A percentile compares a stretch with the other conserved stretches of the same genome.
These are phyloP conservation scores for Deinandra increscens DNA, from an alignment of 129 eudicot species.

Conservation along the genomic window DNA sequence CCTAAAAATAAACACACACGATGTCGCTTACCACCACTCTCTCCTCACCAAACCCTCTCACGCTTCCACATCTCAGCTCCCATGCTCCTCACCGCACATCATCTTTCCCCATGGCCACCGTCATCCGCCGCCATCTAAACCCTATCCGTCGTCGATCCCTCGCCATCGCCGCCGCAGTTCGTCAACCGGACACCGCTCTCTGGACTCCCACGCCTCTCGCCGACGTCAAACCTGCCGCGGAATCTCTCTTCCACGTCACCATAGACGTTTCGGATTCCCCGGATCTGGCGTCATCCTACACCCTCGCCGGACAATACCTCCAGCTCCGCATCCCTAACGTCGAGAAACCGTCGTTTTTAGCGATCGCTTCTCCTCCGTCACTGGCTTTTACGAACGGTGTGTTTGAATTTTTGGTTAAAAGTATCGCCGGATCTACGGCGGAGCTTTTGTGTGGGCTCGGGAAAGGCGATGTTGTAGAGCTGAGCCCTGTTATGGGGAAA, in stretches of 20 bases:
- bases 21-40: constrained; percentile 37
- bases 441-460: constrained; percentile 70
- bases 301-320: constrained; percentile 76
- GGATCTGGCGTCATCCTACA: constrained; percentile 58
- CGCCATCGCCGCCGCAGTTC: constrained; percentile 59
- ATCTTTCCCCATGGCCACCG: constrained; percentile 52
- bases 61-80: constrained; percentile 45
- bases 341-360: constrained; percentile 62
- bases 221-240: constrained; percentile 68
- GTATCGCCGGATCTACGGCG: constrained; percentile 78
- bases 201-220: constrained; percentile 67
- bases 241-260: constrained; percentile 69
- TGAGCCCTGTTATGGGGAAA: constrained; percentile 71
- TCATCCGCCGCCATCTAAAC: constrained; percentile 49
- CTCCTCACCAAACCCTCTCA: constrained; percentile 22
- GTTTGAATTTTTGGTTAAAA: constrained; percentile 80
- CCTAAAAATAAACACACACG: constrained; percentile 28
- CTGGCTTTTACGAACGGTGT: constrained; percentile 49
- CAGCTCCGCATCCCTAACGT: constrained; percentile 67
- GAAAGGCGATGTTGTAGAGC: constrained; percentile 76
- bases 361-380: constrained; percentile 91
- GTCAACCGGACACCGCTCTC: constrained; percentile 57
- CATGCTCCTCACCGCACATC: constrained; percentile 52
- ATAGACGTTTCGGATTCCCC: constrained; percentile 79
- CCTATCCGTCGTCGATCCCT: constrained; percentile 47